Percentiles rank a stretch among this genome's conserved stretches.
Conservation (phyloP, 2,329 filamentous ascomycete species). For the Trichocomaceae sp. region DNA sequence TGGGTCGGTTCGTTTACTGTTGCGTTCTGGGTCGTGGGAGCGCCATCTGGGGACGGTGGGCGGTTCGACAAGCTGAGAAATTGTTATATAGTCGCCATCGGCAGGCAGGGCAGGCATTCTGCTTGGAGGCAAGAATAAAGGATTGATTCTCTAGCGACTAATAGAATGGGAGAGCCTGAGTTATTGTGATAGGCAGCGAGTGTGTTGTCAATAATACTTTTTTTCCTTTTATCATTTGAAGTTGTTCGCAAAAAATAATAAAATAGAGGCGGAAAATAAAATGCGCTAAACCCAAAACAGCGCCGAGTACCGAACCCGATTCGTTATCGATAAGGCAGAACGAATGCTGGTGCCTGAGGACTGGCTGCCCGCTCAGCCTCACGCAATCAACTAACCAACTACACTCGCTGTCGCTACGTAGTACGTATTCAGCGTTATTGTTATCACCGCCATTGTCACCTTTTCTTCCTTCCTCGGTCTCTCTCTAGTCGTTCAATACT, state of each 20-base stretch:
- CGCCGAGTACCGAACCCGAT: background rate
- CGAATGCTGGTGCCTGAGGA: background rate
- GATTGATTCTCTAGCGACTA: background rate
- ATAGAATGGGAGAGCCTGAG: too few species aligned
- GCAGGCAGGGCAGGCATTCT: conserved; percentile 17
- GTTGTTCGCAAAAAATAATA: background rate
- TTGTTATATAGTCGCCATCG: conserved; percentile 24
- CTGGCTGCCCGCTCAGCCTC: background rate
- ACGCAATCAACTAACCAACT: too few species aligned
- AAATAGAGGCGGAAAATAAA: conserved; percentile 13
- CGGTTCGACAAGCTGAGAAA: conserved; percentile 42
- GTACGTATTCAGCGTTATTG: background rate
- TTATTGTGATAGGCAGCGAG: background rate
- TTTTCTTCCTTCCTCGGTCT: background rate
- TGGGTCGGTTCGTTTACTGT: conserved; percentile 80
- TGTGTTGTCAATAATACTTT: background rate
- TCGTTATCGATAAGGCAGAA: conserved; percentile 7
- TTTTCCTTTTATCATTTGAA: background rate
- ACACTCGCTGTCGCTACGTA: background rate
- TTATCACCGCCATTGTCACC: background rate
- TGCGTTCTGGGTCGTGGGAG: conserved; percentile 58
- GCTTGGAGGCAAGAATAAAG: conserved; percentile 10
- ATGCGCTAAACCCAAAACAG: background rate
- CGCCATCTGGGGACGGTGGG: conserved; percentile 52
- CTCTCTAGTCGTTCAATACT: background rate